Conservation (phyloP, 2,329 filamentous ascomycete species). For the Anthostomella pinea region DNA sequence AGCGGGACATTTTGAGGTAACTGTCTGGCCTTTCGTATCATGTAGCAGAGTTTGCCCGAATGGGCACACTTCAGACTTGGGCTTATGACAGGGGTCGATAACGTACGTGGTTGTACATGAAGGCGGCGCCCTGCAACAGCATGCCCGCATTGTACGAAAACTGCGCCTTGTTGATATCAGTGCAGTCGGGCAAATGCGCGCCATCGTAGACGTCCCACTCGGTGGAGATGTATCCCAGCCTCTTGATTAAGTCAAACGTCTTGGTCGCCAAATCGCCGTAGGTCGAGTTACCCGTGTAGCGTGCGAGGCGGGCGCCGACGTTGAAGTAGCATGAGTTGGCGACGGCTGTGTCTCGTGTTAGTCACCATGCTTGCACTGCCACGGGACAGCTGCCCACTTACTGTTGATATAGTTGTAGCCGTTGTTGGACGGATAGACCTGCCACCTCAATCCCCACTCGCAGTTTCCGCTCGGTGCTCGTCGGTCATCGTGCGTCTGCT, state of each 20-base stretch:
- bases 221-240: constrained; percentile 56
- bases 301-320: constrained; percentile 64
- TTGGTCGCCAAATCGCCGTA: constrained; percentile 62
- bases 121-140: constrained; percentile 60
- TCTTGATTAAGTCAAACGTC: constrained; percentile 59
- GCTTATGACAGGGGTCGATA: background rate
- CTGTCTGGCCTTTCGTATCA: too few relatives aligned
- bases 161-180: constrained; percentile 57
- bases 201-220: constrained; percentile 66
- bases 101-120: constrained; percentile 64
- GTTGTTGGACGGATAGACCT: constrained; percentile 70
- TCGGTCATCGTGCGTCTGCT: constrained; percentile 57
- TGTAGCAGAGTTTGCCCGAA: too few relatives aligned
- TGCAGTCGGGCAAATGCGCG: constrained; percentile 58
- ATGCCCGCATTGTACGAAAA: constrained; percentile 67
- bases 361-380: constrained; percentile 2
- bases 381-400: constrained; percentile 25
- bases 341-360: constrained; percentile 41
- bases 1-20: background rate
- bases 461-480: constrained; percentile 56
- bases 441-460: constrained; percentile 71
- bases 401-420: constrained; percentile 76
- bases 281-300: constrained; percentile 65
- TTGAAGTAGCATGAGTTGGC: constrained; percentile 65
- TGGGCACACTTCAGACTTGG: too few relatives aligned